A percentile compares a stretch with the other conserved stretches of the same genome.
These are phyloP conservation scores for Rhododendron henanense DNA, from an alignment of 148 eudicot genomes.

Conservation along the genomic window DNA sequence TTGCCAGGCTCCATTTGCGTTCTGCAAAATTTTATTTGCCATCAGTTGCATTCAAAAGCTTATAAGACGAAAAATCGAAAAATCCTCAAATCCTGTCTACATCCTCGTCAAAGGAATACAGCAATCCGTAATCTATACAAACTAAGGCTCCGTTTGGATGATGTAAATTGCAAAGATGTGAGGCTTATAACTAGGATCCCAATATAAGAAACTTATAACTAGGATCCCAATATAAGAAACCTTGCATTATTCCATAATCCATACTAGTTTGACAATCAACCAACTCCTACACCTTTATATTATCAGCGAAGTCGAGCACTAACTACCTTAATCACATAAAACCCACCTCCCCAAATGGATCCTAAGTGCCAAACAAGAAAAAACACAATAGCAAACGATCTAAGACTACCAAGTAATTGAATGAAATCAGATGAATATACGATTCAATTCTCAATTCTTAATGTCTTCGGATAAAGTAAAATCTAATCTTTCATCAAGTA, in stretches of 20 bases:
- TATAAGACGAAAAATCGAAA: not conserved
- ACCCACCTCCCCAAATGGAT: not conserved
- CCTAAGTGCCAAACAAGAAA: not conserved
- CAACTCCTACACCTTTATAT: not conserved
- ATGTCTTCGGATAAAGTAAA: not conserved
- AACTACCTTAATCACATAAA: not conserved
- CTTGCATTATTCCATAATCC: not conserved
- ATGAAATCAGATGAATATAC: not conserved
- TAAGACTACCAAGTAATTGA: slow-evolving; percentile 14
- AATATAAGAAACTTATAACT: not conserved
- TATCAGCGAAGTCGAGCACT: not conserved
- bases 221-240: not conserved
- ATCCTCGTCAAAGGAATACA: not conserved
- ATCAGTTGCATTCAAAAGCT: slow-evolving; percentile 1
- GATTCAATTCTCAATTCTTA: slow-evolving; percentile 1
- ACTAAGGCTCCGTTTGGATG: not conserved
- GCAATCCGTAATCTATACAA: not conserved
- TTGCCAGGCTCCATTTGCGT: slow-evolving; percentile 92
- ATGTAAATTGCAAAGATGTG: not conserved
- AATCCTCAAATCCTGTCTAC: not conserved
- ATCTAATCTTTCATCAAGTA: not conserved
- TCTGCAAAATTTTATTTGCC: slow-evolving; percentile 23
- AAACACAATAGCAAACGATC: slow-evolving; percentile 15
- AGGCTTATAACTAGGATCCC: not conserved
- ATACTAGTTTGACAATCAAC: not conserved